Evolutionary conservation across 2,329 filamentous ascomycete species (phyloP), one percentile per base, ranked within the genome.

Genomic region (Ramularia collo-cygni): DNA sequence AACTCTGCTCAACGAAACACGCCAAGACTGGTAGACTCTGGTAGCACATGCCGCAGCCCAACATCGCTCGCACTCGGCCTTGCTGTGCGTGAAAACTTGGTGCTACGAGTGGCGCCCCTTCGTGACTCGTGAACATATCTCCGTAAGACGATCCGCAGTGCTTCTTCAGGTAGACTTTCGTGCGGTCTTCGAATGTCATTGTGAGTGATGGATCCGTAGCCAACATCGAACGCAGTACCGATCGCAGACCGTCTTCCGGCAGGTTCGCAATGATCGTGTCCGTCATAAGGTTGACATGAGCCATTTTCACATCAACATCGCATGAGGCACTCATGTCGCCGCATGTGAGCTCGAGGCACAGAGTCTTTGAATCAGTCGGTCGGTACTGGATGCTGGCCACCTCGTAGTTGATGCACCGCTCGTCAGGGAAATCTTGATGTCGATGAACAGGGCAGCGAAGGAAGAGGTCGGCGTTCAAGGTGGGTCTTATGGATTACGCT

Each of bases 241-340:
- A 38, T 5, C 47, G 38, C 8, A 50, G 26, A 28, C 40, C 44
- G 13, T 45, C 41, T 32, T 40, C 35, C 1, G 47, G 42, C 9
- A 50, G 13, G 24, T 42, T 43, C 27, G 44, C 44, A 17, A 47
- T 40, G 26, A 50, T 40, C 7, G 47, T 47, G 16, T 50, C 47
- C 10, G 40, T 37, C 47, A 50, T 50, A 33, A 50, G 34, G 21
- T 50, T 50, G 36, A 50, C 47, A 29, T 50, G 47, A 10, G 47
- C 44, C 44, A 47, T 47, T 17, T 47, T 49, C 28, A 34, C 35
- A 10, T 40, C 36, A 6, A 13, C 13, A 10, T 37, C n/a, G 14
- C 29, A 29, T 32, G 28, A 8, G 2, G 21, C 24, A 28, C 37
- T 30, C 37, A 32, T 39, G n/a, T 15, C 3, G 29, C 15, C 21